These are phyloP conservation scores for Malassezia dermatis DNA, from an alignment of 1,284 basidiomycete species.

Conservation along the genomic window DNA sequence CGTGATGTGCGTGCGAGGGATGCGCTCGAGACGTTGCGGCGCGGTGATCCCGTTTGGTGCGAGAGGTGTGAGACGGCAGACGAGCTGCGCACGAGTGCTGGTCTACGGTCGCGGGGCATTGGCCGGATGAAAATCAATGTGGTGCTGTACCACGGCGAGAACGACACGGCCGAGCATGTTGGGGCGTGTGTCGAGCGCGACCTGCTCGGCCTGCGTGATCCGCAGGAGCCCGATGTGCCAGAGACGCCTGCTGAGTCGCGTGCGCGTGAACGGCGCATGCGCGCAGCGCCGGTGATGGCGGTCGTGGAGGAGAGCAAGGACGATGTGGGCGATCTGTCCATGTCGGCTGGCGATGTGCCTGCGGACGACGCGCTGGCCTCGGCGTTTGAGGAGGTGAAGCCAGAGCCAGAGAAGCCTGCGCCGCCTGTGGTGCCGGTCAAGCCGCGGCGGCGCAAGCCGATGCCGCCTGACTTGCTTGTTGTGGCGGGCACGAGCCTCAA, in stretches of 20 bases:
- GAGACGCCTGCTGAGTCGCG: slow-evolving; percentile 30
- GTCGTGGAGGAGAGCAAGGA: background rate
- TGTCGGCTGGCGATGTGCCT: slow-evolving; percentile 2
- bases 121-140: slow-evolving; percentile 75
- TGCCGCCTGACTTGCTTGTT: slow-evolving; percentile 73
- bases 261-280: slow-evolving; percentile 25
- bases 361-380: slow-evolving; percentile 25
- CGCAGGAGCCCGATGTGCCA: slow-evolving; percentile 38
- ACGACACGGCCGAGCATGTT: slow-evolving; percentile 68
- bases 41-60: slow-evolving; percentile 64
- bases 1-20: slow-evolving; percentile 22
- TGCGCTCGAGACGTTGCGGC: slow-evolving; percentile 30
- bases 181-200: slow-evolving; percentile 45
- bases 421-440: slow-evolving; percentile 12
- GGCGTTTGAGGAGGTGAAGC: slow-evolving; percentile 21
- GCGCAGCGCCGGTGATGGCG: background rate
- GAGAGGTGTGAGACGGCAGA: slow-evolving; percentile 66
- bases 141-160: slow-evolving; percentile 85
- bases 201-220: slow-evolving; percentile 41
- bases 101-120: slow-evolving; percentile 69
- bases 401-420: background rate
- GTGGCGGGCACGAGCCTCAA: slow-evolving; percentile 94
- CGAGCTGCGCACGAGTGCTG: slow-evolving; percentile 60
- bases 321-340: background rate
- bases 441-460: slow-evolving; percentile 36